Evolutionary conservation across 768 basidiomycete species (phyloP).

Genomic region (Mycena capillaripes): DNA sequence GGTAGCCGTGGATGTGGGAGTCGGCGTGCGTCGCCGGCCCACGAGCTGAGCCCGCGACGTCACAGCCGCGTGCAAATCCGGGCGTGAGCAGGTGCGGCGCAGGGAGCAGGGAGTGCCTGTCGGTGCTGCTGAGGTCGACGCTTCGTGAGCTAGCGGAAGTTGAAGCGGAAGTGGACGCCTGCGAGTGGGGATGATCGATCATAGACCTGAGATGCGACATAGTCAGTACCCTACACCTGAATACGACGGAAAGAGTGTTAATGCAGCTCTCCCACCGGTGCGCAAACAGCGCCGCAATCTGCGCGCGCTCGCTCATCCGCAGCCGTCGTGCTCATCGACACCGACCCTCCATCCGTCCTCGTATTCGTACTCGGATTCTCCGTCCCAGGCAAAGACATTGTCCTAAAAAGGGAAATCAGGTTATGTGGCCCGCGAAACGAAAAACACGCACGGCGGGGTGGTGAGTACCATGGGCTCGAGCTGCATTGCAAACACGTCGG

Average conservation of each 20-base stretch:
- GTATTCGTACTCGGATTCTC: neutral
- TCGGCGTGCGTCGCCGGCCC: neutral
- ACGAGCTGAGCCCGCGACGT: slow-evolving; percentile 9
- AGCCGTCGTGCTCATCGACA: neutral
- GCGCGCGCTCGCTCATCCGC: neutral
- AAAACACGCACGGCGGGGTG: neutral
- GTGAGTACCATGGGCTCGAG: slow-evolving; percentile 7
- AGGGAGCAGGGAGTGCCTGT: neutral
- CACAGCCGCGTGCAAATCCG: neutral
- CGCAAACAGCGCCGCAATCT: neutral
- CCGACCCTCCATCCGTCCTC: neutral
- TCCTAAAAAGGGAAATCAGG: slow-evolving; percentile 6
- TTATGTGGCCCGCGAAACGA: too few species aligned
- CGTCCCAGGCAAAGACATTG: neutral
- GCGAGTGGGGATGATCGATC: too few species aligned
- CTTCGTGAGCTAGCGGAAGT: neutral
- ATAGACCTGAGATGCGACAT: too few species aligned
- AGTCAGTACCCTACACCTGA: neutral
- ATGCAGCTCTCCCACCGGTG: slow-evolving; percentile 4
- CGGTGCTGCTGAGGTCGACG: neutral
- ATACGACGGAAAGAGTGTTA: neutral
- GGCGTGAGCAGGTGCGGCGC: slow-evolving; percentile 10
- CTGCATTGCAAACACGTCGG: neutral
- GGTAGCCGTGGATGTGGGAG: neutral
- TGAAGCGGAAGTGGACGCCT: too few species aligned